Percentiles rank a stretch among this genome's conserved stretches.
phyloP scores from a whole-genome alignment of 495 filamentous ascomycete genomes.

The Penicillium pulvis region DNA sequence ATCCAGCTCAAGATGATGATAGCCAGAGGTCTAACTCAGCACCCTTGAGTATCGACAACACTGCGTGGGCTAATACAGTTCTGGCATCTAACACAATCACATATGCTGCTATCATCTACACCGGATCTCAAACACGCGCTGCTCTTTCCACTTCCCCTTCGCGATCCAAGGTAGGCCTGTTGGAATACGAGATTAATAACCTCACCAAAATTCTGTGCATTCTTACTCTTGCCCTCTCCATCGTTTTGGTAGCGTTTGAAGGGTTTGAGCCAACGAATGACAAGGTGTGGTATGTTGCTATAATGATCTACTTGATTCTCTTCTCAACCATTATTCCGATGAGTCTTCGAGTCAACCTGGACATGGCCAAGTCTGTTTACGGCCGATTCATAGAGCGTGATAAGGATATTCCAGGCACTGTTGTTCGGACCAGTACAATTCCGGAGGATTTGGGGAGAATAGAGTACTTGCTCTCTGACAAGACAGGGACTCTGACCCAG shows the following conservation, averaged over 20 bases:
- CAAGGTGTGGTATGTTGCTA: slow-evolving; percentile 85
- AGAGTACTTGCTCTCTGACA: slow-evolving; percentile 95
- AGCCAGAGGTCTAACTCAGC: slow-evolving; percentile 51
- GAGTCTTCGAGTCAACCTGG: slow-evolving; percentile 91
- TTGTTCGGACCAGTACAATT: slow-evolving; percentile 95
- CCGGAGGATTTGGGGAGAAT: slow-evolving; percentile 95
- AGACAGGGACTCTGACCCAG: slow-evolving; percentile 95
- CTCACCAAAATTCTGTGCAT: slow-evolving; percentile 96
- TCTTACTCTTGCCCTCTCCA: slow-evolving; percentile 81
- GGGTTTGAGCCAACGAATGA: slow-evolving; percentile 69
- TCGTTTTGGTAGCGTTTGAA: slow-evolving; percentile 86
- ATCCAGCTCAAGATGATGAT: slow-evolving; percentile 25
- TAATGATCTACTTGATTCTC: slow-evolving; percentile 94
- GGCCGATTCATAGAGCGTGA: slow-evolving; percentile 94
- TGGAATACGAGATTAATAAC: slow-evolving; percentile 97
- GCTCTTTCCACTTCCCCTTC: slow-evolving; percentile 90
- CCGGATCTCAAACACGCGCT: slow-evolving; percentile 90
- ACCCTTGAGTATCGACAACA: slow-evolving; percentile 92
- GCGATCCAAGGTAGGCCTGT: slow-evolving; percentile 85
- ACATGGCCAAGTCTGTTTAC: slow-evolving; percentile 96
- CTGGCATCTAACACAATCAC: slow-evolving; percentile 89
- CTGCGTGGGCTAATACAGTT: slow-evolving; percentile 97
- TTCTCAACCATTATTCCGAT: slow-evolving; percentile 99
- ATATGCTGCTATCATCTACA: slow-evolving; percentile 88
- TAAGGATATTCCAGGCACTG: slow-evolving; percentile 82